Percentiles rank a stretch among this genome's conserved stretches.
These are phyloP conservation scores for Bacidia gigantensis DNA, from an alignment of 495 filamentous ascomycete genomes.

Conservation along the genomic window DNA sequence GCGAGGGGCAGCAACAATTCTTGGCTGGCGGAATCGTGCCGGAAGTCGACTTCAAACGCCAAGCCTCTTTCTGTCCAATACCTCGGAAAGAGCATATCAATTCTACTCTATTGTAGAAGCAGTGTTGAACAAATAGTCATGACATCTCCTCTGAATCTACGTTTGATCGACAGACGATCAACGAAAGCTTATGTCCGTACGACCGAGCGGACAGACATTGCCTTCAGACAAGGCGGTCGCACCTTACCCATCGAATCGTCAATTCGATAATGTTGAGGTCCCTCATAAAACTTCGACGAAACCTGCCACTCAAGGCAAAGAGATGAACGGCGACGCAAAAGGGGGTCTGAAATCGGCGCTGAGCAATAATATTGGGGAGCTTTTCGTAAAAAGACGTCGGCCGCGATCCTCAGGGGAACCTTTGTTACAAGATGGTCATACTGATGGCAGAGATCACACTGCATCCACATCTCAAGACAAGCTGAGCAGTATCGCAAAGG, in stretches of 20 bases:
- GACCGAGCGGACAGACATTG: no score
- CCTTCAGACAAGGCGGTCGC: no score
- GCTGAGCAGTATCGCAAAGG: conserved; percentile 9
- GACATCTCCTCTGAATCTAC: no score
- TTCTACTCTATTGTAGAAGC: no score
- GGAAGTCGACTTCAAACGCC: background rate
- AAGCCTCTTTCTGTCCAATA: no score
- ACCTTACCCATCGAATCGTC: background rate
- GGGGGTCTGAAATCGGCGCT: background rate
- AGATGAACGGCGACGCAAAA: background rate
- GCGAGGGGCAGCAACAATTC: no score
- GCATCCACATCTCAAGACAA: background rate
- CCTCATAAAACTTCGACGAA: background rate
- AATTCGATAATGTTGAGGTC: background rate
- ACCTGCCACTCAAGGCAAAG: background rate
- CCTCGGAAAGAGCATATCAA: no score
- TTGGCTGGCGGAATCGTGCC: background rate
- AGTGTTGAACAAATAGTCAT: no score
- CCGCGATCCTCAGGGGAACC: background rate
- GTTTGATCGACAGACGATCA: no score
- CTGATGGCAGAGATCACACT: background rate
- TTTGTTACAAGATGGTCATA: background rate
- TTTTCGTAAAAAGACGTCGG: background rate
- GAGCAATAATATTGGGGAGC: background rate
- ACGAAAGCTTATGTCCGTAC: no score